Percentiles rank a stretch among this genome's conserved stretches.
Evolutionary conservation across 2,329 filamentous ascomycete species (phyloP).

Genomic region (Rhynchosporium agropyri): DNA sequence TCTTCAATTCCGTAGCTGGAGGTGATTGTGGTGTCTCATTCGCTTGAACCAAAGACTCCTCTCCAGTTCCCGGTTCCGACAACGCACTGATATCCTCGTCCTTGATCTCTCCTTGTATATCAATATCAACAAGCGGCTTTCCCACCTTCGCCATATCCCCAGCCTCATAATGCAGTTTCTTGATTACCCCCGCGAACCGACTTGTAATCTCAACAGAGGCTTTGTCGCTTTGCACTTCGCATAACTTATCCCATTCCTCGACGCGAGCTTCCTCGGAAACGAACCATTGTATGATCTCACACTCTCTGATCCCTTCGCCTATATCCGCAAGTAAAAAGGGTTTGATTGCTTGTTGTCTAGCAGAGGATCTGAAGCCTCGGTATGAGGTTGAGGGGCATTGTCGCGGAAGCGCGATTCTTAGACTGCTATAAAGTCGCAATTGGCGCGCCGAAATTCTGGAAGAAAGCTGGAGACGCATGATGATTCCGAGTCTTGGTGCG

Average conservation of each 20-base stretch:
- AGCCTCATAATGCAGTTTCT: constrained; percentile 92
- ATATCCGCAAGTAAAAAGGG: constrained; percentile 84
- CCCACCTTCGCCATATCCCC: constrained; percentile 97
- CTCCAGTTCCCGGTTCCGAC: constrained; percentile 39
- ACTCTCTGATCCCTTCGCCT: constrained; percentile 95
- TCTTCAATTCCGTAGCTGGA: constrained; percentile 6
- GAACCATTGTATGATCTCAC: constrained; percentile 99
- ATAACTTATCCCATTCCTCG: constrained; percentile 96
- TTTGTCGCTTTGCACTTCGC: constrained; percentile 98
- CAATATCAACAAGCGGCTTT: constrained; percentile 92
- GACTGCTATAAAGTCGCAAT: constrained; percentile 50
- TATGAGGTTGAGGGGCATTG: constrained; percentile 15
- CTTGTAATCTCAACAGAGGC: constrained; percentile 91
- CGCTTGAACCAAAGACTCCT: constrained; percentile 29
- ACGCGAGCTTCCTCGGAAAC: constrained; percentile 93
- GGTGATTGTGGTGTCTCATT: constrained; percentile 10
- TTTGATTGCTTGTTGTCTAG: constrained; percentile 58
- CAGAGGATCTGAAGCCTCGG: constrained; percentile 37
- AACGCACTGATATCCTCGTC: constrained; percentile 56
- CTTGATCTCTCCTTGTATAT: constrained; percentile 78
- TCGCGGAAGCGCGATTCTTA: constrained; percentile 27
- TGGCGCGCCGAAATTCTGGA: constrained; percentile 54
- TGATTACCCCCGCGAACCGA: constrained; percentile 91
- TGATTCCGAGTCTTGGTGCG: constrained; percentile 21
- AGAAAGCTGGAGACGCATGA: constrained; percentile 59